Conservation (phyloP, 2,329 filamentous ascomycete genomes). For the Sporothrix phasma region DNA sequence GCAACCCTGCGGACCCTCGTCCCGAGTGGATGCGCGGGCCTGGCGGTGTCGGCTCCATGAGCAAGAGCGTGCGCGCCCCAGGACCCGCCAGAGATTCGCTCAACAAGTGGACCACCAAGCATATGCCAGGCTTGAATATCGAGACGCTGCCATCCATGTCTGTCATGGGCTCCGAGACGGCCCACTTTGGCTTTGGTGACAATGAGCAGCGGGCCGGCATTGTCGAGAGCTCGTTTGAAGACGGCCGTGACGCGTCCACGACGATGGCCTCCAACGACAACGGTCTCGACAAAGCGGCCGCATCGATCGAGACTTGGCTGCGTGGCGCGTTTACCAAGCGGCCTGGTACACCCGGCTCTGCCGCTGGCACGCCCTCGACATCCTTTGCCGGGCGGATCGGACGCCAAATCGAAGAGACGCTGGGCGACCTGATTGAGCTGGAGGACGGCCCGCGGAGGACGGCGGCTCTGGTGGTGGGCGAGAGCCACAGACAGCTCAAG, state of each 20-base stretch:
- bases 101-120: constrained; percentile 74
- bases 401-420: constrained; percentile 27
- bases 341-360: constrained; percentile 18
- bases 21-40: constrained; percentile 66
- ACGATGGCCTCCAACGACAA: constrained; percentile 33
- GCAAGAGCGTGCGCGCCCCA: constrained; percentile 57
- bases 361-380: constrained; percentile 9
- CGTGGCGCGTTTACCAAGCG: constrained; percentile 58
- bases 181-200: constrained; percentile 43
- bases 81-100: constrained; percentile 78
- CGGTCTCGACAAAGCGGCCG: constrained; percentile 71
- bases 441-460: constrained; percentile 52
- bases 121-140: constrained; percentile 68
- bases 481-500: constrained; percentile 14
- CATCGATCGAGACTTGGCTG: constrained; percentile 83
- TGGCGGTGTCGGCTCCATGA: constrained; percentile 79
- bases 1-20: constrained; percentile 24
- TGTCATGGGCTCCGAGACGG: constrained; percentile 50
- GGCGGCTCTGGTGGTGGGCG: constrained; percentile 22
- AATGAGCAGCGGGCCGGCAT: constrained; percentile 30
- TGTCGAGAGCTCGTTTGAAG: constrained; percentile 40
- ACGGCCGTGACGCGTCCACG: constrained; percentile 35
- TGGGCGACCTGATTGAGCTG: constrained; percentile 62
- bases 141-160: constrained; percentile 59
- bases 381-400: constrained; percentile 16